Base-by-base conservation (phyloP, 2,329 filamentous ascomycete genomes). In the Chrysoporthe austroafricana region DNA sequence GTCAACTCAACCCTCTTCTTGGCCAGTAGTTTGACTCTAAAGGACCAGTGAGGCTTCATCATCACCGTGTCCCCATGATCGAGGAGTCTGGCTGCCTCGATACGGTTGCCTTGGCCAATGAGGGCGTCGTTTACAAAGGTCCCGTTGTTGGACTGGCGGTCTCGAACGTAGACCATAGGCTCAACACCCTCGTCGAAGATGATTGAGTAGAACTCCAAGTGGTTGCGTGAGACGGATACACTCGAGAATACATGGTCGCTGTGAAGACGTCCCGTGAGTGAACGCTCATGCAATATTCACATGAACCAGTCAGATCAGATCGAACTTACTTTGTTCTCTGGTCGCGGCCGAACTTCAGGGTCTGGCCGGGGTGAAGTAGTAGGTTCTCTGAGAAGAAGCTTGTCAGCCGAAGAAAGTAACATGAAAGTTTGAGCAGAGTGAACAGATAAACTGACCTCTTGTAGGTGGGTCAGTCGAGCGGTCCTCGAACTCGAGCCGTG, bases 151-250 rank as follows among this genome's bases (percentile, higher is more conserved):
- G 86, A 88, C 63, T 82, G 81, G 34, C 83, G 81, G 71, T 89
- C 86, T 16, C 86, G 83, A 39, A 87, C 84, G 70, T 87, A 88
- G 52, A 88, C 75, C 64, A 86, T 75, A 4, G 79, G 77, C 16
- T 72, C 73, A 32, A 71, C 67, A 11, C 74, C 72, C 21, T 76
- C 73, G 32, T 87, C 84, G 69, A 86, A 86, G 11, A 82, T 73
- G 52, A 88, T 76, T 1, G 82, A 83, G 73, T 87, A 88, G 43
- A 88, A 77, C 71, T 87, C 83, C 70, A 86, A 84, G 64, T 88
- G 86, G 36, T 81, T 79, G 63, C 84, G 81, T 1, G 86, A 88
- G 26, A 88, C 79, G 11, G 74, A 69, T 0, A 73, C 70, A 68
- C 80, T 75, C 2, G 79, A 71, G n/a, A 88, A 79, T 32, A 74